Base-by-base conservation (phyloP, 2,329 filamentous ascomycete species). In the Tolypocladium sp. region DNA sequence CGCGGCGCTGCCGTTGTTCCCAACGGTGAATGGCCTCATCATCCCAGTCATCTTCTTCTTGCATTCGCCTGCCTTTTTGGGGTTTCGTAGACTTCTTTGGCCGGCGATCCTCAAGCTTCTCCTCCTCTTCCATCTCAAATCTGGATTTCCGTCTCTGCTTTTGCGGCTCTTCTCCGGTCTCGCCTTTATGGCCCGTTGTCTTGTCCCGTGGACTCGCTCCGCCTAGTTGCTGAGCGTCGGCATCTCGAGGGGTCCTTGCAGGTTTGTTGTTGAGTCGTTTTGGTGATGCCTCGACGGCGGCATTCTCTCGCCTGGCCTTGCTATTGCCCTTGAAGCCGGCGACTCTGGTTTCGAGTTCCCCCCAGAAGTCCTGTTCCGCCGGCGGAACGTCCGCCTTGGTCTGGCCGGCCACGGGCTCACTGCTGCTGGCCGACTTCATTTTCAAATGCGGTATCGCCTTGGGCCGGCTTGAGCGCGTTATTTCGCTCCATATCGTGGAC, bases 1-100 rank as follows among this genome's bases (percentile, higher is more conserved):
- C 79, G 46, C 70, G 74, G 40, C 69, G 73, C 35, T 75, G 74
- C 35, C 72, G 71, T 35, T 72, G 67, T 58, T 79, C 74, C 63
- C 70, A 74, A 25, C 69, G 68, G 40, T 69, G 66, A 17, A 70
- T 65, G 0, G 67, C 64, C 17, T 74, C 74, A 9, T 78, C 77
- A 17, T 77, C 73, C 63, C 71, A 73, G 20, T 76, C 74, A 0
- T 73, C 71, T 0, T 73, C 69, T 2, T 68, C 63, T 17, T 60
- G 25, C 6, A 55, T 42, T 20, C 61, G 64, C 8, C 65, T 60
- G 35, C 37, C 27, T 37, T 67, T 71, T 54, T 66, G 65, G 4
- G 56, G 56, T 22, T 66, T 65, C 54, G 71, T 71, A 7, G 60
- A 55, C 56, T 68, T 68, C 54, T 68, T 71, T 33, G 59, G 60